These are phyloP conservation scores for Linderniella brevidens DNA, from an alignment of 257 asterid genomes.

Conservation along the genomic window DNA sequence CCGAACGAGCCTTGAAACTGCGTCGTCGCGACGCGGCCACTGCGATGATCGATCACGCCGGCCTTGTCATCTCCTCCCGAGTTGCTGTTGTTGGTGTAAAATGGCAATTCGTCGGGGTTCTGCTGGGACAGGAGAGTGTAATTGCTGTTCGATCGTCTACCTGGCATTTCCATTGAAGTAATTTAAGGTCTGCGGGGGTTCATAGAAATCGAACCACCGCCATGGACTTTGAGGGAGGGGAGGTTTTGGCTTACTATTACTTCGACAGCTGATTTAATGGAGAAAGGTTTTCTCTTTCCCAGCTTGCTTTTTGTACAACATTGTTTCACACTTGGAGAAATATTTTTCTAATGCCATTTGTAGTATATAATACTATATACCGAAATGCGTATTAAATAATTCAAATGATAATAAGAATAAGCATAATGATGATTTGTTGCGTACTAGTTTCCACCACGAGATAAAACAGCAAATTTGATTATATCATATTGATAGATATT, in stretches of 20 bases:
- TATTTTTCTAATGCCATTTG: too few species aligned
- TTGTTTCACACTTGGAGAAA: too few species aligned
- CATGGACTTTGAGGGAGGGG: constrained; percentile 10
- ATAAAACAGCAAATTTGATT: too few species aligned
- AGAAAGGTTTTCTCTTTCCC: constrained; percentile 12
- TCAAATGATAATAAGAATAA: too few species aligned
- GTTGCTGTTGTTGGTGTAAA: constrained; percentile 29
- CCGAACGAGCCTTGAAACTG: constrained; percentile 37
- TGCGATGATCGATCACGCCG: constrained; percentile 30
- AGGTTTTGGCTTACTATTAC: constrained; percentile 2
- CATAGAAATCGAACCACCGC: constrained; percentile 28
- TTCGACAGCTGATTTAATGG: too few species aligned
- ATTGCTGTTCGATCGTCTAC: constrained; percentile 37
- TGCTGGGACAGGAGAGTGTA: constrained; percentile 34
- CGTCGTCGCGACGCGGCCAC: constrained; percentile 38
- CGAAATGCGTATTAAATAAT: too few species aligned
- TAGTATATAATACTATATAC: too few species aligned
- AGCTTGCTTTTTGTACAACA: too few species aligned
- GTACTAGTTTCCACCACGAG: too few species aligned
- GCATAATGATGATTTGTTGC: too few species aligned
- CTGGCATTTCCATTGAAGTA: constrained; percentile 59
- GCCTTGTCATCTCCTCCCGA: constrained; percentile 48
- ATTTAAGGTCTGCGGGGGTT: not conserved
- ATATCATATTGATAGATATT: too few species aligned
- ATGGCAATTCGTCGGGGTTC: constrained; percentile 17